These are phyloP conservation scores for Keithomyces neogunnii DNA, from an alignment of 2,329 filamentous ascomycete species.

Conservation along the genomic window DNA sequence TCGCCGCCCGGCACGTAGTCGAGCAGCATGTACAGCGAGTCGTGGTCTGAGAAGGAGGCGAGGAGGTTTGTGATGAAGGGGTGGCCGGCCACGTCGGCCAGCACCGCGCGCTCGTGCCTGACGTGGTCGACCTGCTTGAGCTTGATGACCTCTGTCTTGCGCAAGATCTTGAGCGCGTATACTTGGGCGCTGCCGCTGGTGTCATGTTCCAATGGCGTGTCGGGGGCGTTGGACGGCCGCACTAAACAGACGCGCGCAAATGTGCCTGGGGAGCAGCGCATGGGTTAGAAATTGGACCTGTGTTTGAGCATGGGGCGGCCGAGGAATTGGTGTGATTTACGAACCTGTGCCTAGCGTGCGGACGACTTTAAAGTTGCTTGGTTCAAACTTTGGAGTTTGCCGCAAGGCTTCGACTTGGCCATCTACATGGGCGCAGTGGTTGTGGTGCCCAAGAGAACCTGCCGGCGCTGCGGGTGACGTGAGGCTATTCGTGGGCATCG, in stretches of 20 bases:
- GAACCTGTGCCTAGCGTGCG: slow-evolving; percentile 70
- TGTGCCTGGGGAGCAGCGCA: slow-evolving; percentile 42
- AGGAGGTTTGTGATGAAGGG: slow-evolving; percentile 77
- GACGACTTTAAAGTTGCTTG: slow-evolving; percentile 59
- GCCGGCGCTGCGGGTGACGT: slow-evolving; percentile 8
- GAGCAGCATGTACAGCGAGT: slow-evolving; percentile 75
- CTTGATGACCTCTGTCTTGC: slow-evolving; percentile 65
- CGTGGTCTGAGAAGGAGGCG: slow-evolving; percentile 70
- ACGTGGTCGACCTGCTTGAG: slow-evolving; percentile 85
- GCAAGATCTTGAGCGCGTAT: slow-evolving; percentile 75
- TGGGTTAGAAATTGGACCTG: not conserved
- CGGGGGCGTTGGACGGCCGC: slow-evolving; percentile 45
- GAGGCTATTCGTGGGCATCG: slow-evolving; percentile 8
- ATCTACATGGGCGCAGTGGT: not conserved
- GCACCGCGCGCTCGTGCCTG: slow-evolving; percentile 71
- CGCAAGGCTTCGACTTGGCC: slow-evolving; percentile 13
- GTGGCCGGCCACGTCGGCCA: slow-evolving; percentile 68
- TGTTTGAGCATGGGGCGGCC: not conserved
- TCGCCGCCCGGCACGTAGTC: slow-evolving; percentile 80
- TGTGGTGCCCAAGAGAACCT: slow-evolving; percentile 3
- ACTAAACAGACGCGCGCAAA: slow-evolving; percentile 79
- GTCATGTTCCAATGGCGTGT: slow-evolving; percentile 23
- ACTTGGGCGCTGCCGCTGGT: slow-evolving; percentile 35
- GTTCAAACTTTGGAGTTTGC: slow-evolving; percentile 21
- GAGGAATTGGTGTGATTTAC: slow-evolving; percentile 7